Base-by-base conservation (phyloP, 768 basidiomycete species). In the Tricholoma hemisulphureum region DNA sequence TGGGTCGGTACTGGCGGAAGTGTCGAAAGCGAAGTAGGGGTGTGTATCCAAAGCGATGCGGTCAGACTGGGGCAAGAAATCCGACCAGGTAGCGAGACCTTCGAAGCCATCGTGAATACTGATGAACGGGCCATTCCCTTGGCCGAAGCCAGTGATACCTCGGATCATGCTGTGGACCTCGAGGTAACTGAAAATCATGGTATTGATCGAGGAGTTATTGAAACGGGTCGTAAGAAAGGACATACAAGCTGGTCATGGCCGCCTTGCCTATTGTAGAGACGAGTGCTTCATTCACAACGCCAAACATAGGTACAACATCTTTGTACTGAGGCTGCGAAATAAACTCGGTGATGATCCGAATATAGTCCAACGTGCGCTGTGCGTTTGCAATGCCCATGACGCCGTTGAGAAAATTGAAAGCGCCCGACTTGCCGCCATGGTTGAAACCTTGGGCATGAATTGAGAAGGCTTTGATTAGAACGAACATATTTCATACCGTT, bases 341-440 rank as follows among this genome's bases (percentile, higher is more conserved):
- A 74, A 95, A 95, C 70, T 91, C 88, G 52, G 84, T 80, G 65
- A 90, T 75, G 49, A 86, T 81, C n/a, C 92, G 83, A 62, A 95
- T 88, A 64, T 89, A 86, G 68, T 90, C 82, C 46, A 95, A 72
- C 7, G 86, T 77, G 14, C 93, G 83, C 69, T 94, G 86, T 16
- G 89, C 93, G 63, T 95, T 95, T 34, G 91, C 90, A 56, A 91
- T 70, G 20, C 93, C 93, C 93, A 94, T 94, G 32, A 86, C 82
- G 28, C 87, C 86, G 60, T 82, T 77, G 63, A 90, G 66, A 64
- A 86, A 88, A 68, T 93, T 90, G 67, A 88, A 67, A 23, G 72
- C 71, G 4, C 89, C 91, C 8, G 64, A 43, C 67, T 77, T 79
- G 6, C 89, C 89, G 68, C 76, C 87, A 69, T 88, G 86, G 61